phyloP scores from a whole-genome alignment of 2,329 filamentous ascomycete genomes.

The Phaeosphaeriaceae sp. region DNA sequence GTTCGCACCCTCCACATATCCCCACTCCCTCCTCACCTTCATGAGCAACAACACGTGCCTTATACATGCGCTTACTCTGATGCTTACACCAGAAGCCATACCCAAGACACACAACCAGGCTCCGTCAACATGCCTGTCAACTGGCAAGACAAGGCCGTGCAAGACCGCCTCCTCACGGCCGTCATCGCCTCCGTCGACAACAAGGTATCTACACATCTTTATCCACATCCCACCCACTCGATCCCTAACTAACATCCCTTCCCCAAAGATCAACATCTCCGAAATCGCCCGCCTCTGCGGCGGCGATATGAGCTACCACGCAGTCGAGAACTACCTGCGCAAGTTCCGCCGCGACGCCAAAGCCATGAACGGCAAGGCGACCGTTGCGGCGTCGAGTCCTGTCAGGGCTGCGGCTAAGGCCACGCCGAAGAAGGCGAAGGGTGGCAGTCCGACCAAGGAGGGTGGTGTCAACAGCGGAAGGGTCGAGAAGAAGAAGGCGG shows the following conservation, averaged over 20 bases:
- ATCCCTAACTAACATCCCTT: slow-evolving; percentile 6
- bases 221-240: not conserved
- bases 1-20: not conserved
- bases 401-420: not conserved
- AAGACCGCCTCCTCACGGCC: slow-evolving; percentile 51
- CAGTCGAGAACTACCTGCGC: slow-evolving; percentile 57
- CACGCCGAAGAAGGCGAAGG: slow-evolving; percentile 6
- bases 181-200: slow-evolving; percentile 45
- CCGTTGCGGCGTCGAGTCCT: slow-evolving; percentile 4
- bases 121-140: slow-evolving; percentile 39
- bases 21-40: not conserved
- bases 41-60: not conserved
- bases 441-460: slow-evolving; percentile 5
- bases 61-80: not conserved
- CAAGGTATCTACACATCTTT: too few relatives aligned
- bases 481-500: not conserved
- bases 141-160: slow-evolving; percentile 45
- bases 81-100: not conserved
- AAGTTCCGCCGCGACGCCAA: slow-evolving; percentile 52
- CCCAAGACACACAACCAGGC: not conserved
- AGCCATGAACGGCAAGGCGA: slow-evolving; percentile 28
- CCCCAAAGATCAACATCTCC: slow-evolving; percentile 52
- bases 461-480: slow-evolving; percentile 13
- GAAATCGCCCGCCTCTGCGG: slow-evolving; percentile 56
- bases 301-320: slow-evolving; percentile 55